Base-by-base conservation (phyloP, 2,329 filamentous ascomycete genomes). In the Raffaelea deltoideospora region DNA sequence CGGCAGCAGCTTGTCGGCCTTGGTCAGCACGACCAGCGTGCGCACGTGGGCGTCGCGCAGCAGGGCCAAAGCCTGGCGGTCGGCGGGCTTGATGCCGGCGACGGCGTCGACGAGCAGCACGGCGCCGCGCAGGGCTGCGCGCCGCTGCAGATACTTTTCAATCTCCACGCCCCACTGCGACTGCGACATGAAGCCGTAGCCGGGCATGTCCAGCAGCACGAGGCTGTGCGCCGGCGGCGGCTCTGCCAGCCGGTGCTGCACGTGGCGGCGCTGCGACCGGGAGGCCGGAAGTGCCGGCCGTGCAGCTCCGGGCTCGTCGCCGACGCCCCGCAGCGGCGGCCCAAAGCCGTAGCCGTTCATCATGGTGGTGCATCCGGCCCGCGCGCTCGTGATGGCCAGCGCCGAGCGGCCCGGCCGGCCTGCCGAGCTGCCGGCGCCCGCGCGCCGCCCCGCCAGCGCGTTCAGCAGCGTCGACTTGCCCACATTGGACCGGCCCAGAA, bases 381-480 rank as follows among this genome's bases (percentile, higher is more conserved):
- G 56, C 14, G 57, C 53, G 48, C 66, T 69, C 19, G 67, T 66
- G 33, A 61, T 57, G 11, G 70, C 70, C 6, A 66, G 52, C 4
- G 61, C 66, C 38, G 72, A 56, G 22, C 72, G 68, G 19, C 52
- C 48, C 19, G 48, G 42, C 3, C 30, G 34, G 10, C 46, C 36
- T 3, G 50, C 50, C 43, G 56, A 51, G 20, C 39, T 42, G 21
- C 53, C 48, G n/a, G 53, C 53, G 42, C 39, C 38, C 37, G 40
- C 33, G 43, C 35, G 41, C 32, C 48, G 45, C 24, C 76, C 76
- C 3, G 78, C 72, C 24, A 93, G 68, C 15, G 80, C 79, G 51
- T 93, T 93, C 58, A 93, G 77, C 46, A 92, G 80, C 14, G 83
- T 84, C 2, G 83, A 90, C 55, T 93, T 93, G 50, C 85, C 85